phyloP scores from a whole-genome alignment of 495 filamentous ascomycete species.

The Sordaria brevicollis region DNA sequence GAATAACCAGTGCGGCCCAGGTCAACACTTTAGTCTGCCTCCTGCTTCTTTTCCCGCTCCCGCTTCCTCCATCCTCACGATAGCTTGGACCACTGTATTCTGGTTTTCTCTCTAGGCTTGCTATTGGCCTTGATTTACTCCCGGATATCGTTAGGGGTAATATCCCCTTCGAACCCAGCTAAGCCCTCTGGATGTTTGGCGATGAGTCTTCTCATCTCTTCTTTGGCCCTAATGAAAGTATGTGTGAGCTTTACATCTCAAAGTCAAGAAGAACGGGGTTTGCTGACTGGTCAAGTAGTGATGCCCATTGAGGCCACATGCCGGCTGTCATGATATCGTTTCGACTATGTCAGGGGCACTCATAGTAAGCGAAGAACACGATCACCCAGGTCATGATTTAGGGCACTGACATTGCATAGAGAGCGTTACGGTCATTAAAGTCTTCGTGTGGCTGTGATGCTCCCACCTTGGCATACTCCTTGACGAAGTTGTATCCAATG shows the following conservation, averaged over 20 bases:
- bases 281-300: neutral
- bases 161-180: neutral
- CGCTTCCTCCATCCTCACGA: too few species aligned
- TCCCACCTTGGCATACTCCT: conserved; percentile 5
- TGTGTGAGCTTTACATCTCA: too few species aligned
- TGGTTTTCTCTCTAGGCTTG: too few species aligned
- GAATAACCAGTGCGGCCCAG: too few species aligned
- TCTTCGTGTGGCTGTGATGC: conserved; percentile 9
- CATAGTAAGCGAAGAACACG: too few species aligned
- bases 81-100: too few species aligned
- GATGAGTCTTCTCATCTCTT: conserved; percentile 2
- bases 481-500: conserved; percentile 4
- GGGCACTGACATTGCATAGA: conserved; percentile 8
- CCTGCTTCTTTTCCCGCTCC: too few species aligned
- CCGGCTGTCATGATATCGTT: neutral
- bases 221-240: neutral
- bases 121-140: too few species aligned
- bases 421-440: conserved; percentile 12
- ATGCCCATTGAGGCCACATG: neutral
- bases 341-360: neutral
- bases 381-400: neutral
- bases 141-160: too few species aligned
- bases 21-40: too few species aligned
- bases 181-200: neutral
- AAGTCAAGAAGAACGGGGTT: too few species aligned